These are phyloP conservation scores for Trametes coccinea DNA, from an alignment of 768 basidiomycete species.

Conservation along the genomic window DNA sequence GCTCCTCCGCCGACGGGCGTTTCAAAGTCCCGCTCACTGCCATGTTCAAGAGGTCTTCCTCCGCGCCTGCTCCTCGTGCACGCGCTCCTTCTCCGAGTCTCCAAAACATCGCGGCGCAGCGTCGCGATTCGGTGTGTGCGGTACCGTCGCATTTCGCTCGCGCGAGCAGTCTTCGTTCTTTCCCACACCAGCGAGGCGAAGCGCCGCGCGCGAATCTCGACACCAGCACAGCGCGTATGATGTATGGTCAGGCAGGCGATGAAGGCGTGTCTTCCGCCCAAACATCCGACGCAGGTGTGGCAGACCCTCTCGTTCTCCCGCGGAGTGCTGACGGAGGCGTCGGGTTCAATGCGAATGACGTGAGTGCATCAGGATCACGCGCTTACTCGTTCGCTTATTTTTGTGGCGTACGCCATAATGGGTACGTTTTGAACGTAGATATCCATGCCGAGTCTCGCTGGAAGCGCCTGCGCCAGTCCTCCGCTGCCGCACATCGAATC, in stretches of 20 bases:
- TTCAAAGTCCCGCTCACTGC: constrained; percentile 56
- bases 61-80: constrained; percentile 46
- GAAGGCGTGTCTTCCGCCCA: constrained; percentile 6
- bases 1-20: constrained; percentile 27
- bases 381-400: constrained; percentile 10
- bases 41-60: constrained; percentile 66
- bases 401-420: constrained; percentile 3
- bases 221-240: background rate
- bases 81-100: constrained; percentile 16
- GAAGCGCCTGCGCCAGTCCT: constrained; percentile 14
- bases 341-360: constrained; percentile 13
- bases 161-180: constrained; percentile 12
- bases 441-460: constrained; percentile 2
- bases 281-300: constrained; percentile 5
- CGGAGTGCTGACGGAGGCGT: constrained; percentile 1
- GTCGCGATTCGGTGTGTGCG: constrained; percentile 20
- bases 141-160: constrained; percentile 11
- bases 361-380: constrained; percentile 17
- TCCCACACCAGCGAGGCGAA: constrained; percentile 1
- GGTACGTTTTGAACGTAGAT: background rate
- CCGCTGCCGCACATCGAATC: constrained; percentile 18
- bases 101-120: constrained; percentile 2
- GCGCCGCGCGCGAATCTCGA: background rate
- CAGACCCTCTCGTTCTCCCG: constrained; percentile 8
- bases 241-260: background rate